Evolutionary conservation across 2,329 filamentous ascomycete species (phyloP).

Genomic region (Escovopsis sp.): DNA sequence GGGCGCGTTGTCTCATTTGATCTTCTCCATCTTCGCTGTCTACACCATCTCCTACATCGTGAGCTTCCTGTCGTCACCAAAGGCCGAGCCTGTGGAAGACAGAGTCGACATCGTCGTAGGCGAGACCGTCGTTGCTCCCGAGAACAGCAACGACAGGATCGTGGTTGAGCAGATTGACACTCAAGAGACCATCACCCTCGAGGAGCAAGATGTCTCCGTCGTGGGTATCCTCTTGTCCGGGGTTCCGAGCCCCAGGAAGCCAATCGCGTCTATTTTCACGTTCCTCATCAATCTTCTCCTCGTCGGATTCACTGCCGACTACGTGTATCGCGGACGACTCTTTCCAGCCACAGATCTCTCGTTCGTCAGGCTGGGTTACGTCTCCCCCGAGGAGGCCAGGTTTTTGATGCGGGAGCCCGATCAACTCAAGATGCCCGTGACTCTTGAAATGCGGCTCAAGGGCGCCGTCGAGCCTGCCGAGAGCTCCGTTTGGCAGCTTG

Average conservation of each 20-base stretch:
- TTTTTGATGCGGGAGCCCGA: constrained; percentile 79
- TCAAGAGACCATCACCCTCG: constrained; percentile 45
- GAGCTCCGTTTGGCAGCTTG: constrained; percentile 49
- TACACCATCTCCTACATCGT: constrained; percentile 50
- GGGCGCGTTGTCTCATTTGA: constrained; percentile 14
- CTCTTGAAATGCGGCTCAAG: constrained; percentile 48
- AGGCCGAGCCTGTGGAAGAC: constrained; percentile 45
- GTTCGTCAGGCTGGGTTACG: constrained; percentile 76
- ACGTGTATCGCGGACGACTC: constrained; percentile 57
- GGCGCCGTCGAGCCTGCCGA: constrained; percentile 37
- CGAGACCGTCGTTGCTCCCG: constrained; percentile 24
- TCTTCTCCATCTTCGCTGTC: constrained; percentile 49
- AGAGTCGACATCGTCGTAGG: constrained; percentile 41
- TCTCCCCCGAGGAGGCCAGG: constrained; percentile 66
- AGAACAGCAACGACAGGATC: constrained; percentile 18
- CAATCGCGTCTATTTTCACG: constrained; percentile 49
- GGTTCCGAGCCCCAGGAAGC: constrained; percentile 56
- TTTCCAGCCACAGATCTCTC: constrained; percentile 62
- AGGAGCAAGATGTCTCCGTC: constrained; percentile 39
- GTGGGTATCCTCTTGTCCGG: constrained; percentile 60
- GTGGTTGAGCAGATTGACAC: constrained; percentile 41
- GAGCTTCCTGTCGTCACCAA: constrained; percentile 40
- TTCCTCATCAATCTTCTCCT: constrained; percentile 59
- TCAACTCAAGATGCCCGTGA: constrained; percentile 57
- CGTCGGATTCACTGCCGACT: constrained; percentile 57